Conservation (phyloP, 148 eudicot genomes). For the Silene latifolia region DNA sequence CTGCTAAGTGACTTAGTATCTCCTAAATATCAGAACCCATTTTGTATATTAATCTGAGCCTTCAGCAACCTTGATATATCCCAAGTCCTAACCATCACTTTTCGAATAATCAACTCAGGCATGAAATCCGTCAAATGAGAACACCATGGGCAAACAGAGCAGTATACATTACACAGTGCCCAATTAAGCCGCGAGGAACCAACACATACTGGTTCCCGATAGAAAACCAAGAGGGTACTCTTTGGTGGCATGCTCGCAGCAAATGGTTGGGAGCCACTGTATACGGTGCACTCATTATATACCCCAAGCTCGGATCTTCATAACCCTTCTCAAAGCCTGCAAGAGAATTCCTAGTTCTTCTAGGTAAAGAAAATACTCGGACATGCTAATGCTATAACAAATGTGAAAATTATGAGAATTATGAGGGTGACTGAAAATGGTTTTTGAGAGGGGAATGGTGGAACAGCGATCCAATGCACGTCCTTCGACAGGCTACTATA, state of each 20-base stretch:
- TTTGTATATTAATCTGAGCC: not conserved
- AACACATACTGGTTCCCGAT: constrained; percentile 77
- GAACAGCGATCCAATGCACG: constrained; percentile 70
- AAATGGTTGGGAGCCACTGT: constrained; percentile 89
- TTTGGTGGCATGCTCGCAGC: constrained; percentile 99
- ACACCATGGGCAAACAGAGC: constrained; percentile 98
- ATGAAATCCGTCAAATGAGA: constrained; percentile 78
- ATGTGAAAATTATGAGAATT: not conserved
- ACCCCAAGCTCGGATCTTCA: constrained; percentile 58
- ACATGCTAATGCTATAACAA: not conserved
- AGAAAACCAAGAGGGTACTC: constrained; percentile 76
- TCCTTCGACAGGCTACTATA: constrained; percentile 51
- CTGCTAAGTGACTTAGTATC: constrained; percentile 42
- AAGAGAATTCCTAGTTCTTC: constrained; percentile 58
- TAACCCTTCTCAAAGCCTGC: constrained; percentile 74
- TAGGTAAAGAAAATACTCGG: constrained; percentile 41
- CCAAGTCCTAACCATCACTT: not conserved
- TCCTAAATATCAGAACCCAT: not conserved
- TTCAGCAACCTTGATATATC: too few relatives aligned
- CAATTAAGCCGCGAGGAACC: constrained; percentile 66
- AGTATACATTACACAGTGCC: constrained; percentile 82
- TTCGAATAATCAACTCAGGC: constrained; percentile 40
- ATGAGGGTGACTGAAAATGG: constrained; percentile 6
- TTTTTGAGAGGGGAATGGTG: constrained; percentile 82
- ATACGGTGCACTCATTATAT: constrained; percentile 73